phyloP scores from a whole-genome alignment of 202 grass and related monocot genomes.

The Brachypodium distachyon region DNA sequence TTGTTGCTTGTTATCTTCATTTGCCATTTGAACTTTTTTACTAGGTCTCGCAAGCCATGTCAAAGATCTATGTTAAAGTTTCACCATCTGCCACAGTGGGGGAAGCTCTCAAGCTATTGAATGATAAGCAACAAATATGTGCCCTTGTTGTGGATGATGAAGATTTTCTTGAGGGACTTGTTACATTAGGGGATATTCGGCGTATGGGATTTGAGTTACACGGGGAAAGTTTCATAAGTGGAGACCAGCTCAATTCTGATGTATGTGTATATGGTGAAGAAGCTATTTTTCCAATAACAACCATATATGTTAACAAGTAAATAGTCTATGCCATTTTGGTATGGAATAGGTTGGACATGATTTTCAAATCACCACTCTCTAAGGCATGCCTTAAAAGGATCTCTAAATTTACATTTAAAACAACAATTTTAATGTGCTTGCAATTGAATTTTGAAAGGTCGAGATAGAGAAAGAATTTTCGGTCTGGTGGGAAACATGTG shows the following conservation, averaged over 20 bases:
- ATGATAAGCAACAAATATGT: conserved; percentile 70
- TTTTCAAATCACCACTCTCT: neutral
- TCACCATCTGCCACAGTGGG: conserved; percentile 43
- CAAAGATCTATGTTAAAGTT: conserved; percentile 68
- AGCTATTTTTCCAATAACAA: neutral
- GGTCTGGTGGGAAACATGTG: neutral
- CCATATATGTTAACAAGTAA: neutral
- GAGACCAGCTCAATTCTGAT: conserved; percentile 29
- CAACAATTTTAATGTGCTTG: neutral
- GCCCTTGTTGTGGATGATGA: conserved; percentile 72
- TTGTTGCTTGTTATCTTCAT: neutral
- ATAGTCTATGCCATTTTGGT: neutral
- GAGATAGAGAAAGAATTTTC: neutral
- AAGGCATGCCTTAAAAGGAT: neutral
- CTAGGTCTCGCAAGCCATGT: conserved; percentile 88
- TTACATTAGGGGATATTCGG: conserved; percentile 83
- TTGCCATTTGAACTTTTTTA: conserved; percentile 20
- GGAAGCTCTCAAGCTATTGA: conserved; percentile 57
- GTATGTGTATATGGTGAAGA: conserved; percentile 42
- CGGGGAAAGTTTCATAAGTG: conserved; percentile 21
- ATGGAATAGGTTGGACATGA: neutral
- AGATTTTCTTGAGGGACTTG: conserved; percentile 85
- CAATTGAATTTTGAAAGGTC: neutral
- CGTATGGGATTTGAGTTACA: conserved; percentile 50
- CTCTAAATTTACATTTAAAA: neutral